phyloP scores from a whole-genome alignment of 2,329 filamentous ascomycete species.

The Ceratocystis huliohia region DNA sequence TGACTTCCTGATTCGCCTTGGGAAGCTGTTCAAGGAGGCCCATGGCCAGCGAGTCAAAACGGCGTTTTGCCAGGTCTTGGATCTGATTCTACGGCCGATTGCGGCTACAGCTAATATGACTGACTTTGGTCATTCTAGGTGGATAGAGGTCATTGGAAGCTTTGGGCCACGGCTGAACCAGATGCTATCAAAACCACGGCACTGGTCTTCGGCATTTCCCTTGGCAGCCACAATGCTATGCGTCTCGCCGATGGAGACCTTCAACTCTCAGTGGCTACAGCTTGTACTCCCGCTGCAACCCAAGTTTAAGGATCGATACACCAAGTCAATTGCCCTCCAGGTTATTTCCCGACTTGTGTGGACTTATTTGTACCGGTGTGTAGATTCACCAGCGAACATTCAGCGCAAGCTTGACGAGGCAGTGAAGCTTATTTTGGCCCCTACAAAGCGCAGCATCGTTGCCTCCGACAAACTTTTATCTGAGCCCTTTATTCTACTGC shows the following conservation, averaged over 20 bases:
- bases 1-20: slow-evolving; percentile 72
- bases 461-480: slow-evolving; percentile 73
- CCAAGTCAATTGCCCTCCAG: slow-evolving; percentile 69
- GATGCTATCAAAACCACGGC: slow-evolving; percentile 80
- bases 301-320: slow-evolving; percentile 70
- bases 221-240: slow-evolving; percentile 78
- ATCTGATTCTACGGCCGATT: slow-evolving; percentile 73
- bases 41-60: slow-evolving; percentile 87
- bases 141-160: slow-evolving; percentile 71
- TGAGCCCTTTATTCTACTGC: slow-evolving; percentile 84
- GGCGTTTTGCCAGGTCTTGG: slow-evolving; percentile 84
- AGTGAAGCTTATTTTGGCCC: slow-evolving; percentile 68
- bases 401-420: slow-evolving; percentile 81
- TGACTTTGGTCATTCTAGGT: slow-evolving; percentile 69
- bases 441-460: slow-evolving; percentile 65
- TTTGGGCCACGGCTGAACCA: slow-evolving; percentile 68
- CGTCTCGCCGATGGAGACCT: slow-evolving; percentile 71
- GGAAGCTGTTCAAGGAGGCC: slow-evolving; percentile 67
- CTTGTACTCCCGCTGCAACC: slow-evolving; percentile 65
- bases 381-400: slow-evolving; percentile 55
- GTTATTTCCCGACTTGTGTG: slow-evolving; percentile 82
- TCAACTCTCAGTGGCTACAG: slow-evolving; percentile 75
- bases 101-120: slow-evolving; percentile 64
- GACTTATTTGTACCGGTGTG: slow-evolving; percentile 82
- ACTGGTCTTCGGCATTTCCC: slow-evolving; percentile 83